A percentile compares a stretch with the other conserved stretches of the same genome.
Conservation (phyloP, 495 filamentous ascomycete species). For the Neurospora terricola region DNA sequence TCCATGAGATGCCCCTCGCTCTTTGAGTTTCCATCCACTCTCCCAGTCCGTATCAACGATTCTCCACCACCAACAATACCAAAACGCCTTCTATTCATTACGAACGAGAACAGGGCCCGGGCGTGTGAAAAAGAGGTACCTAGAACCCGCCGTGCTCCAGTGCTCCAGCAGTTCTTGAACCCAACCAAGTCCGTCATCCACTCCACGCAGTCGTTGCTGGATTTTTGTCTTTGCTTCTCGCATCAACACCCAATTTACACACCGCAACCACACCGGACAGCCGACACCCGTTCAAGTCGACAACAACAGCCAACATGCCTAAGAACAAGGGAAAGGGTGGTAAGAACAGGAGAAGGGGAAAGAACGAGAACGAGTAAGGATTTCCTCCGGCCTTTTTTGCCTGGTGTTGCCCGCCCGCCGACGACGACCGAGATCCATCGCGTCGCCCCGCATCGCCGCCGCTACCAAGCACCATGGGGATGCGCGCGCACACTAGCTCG, state of each 20-base stretch:
- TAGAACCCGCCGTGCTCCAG: not conserved
- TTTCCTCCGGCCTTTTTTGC: not conserved
- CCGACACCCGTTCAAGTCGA: not conserved
- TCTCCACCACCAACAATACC: not conserved
- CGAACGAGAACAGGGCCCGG: not conserved
- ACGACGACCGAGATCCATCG: not conserved
- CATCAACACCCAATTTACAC: not conserved
- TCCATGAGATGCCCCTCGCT: not conserved
- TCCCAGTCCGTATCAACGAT: not conserved
- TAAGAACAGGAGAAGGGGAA: slow-evolving; percentile 96
- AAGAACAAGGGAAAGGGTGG: slow-evolving; percentile 59
- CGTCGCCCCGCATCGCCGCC: not conserved
- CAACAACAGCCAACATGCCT: slow-evolving; percentile 16
- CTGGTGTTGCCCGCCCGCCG: not conserved
- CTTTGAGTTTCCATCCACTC: not conserved
- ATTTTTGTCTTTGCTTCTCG: not conserved
- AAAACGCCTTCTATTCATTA: not conserved
- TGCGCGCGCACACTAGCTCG: not conserved
- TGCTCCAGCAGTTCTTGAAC: not conserved
- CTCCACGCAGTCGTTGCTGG: not conserved
- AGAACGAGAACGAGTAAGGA: slow-evolving; percentile 82
- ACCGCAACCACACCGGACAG: not conserved
- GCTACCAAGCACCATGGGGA: not conserved
- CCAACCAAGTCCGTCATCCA: not conserved
- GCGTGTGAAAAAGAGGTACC: not conserved